Conservation (phyloP, 768 basidiomycete species). For the Macrolepiota albuminosa region DNA sequence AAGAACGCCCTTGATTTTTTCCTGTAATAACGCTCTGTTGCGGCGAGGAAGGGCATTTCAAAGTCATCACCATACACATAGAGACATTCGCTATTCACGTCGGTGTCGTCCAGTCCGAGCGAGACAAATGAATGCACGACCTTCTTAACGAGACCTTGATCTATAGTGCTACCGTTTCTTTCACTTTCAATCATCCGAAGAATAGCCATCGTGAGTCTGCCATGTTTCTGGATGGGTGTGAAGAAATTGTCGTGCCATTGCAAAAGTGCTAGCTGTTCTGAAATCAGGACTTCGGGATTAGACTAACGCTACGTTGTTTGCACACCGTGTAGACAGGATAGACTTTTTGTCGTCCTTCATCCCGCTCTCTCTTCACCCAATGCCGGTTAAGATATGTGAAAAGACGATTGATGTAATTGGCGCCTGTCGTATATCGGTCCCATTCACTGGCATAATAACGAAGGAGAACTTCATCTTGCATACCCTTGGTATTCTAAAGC, state of each 20-base stretch:
- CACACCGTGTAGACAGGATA: conserved; percentile 94
- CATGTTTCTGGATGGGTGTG: conserved; percentile 76
- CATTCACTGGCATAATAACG: conserved; percentile 91
- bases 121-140: conserved; percentile 95
- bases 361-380: conserved; percentile 98
- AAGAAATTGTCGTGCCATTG: conserved; percentile 96
- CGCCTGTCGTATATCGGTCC: conserved; percentile 95
- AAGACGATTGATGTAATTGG: conserved; percentile 94
- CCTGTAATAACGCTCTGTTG: conserved; percentile 90
- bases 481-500: conserved; percentile 63
- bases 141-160: conserved; percentile 89
- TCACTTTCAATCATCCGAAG: conserved; percentile 89
- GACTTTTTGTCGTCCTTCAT: conserved; percentile 92
- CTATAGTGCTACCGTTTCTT: conserved; percentile 90
- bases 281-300: neutral
- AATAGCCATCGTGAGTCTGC: conserved; percentile 84
- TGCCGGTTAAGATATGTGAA: conserved; percentile 99
- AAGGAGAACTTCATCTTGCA: conserved; percentile 85
- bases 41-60: conserved; percentile 81
- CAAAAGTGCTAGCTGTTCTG: conserved; percentile 80
- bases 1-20: conserved; percentile 90
- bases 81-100: conserved; percentile 88
- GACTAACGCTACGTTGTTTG: neutral
- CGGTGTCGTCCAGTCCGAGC: conserved; percentile 87
- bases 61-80: conserved; percentile 93